Evolutionary conservation across 106 monocot species (phyloP).

Genomic region (Narthecium ossifragum): DNA sequence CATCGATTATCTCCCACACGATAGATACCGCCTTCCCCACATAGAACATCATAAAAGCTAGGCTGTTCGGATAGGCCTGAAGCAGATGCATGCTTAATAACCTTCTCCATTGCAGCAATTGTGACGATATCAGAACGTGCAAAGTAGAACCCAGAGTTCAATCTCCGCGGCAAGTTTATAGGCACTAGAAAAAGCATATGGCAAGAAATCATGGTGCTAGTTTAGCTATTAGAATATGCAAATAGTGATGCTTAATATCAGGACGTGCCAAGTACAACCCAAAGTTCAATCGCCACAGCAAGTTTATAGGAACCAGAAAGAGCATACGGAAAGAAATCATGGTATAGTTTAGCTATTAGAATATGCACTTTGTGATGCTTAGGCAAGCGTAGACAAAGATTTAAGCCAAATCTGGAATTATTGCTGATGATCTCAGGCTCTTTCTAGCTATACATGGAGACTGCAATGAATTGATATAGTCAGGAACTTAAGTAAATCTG

Average conservation of each 20-base stretch:
- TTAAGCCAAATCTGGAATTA: too few species aligned
- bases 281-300: slow-evolving; percentile 83
- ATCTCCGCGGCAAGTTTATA: slow-evolving; percentile 80
- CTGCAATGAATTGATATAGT: too few species aligned
- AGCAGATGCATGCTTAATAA: slow-evolving; percentile 75
- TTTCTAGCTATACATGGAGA: too few species aligned
- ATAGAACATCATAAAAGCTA: slow-evolving; percentile 90
- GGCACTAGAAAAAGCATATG: slow-evolving; percentile 37
- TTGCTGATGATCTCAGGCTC: too few species aligned
- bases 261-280: slow-evolving; percentile 94
- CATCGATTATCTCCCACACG: slow-evolving; percentile 54
- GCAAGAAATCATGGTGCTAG: not conserved
- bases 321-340: not conserved
- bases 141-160: slow-evolving; percentile 99
- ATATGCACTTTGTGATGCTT: too few species aligned
- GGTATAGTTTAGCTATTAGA: too few species aligned
- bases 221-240: too few species aligned
- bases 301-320: slow-evolving; percentile 73
- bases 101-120: slow-evolving; percentile 67
- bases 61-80: slow-evolving; percentile 88
- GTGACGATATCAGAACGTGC: slow-evolving; percentile 58
- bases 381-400: too few species aligned
- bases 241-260: too few species aligned
- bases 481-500: too few species aligned
- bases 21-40: slow-evolving; percentile 63